Base-by-base conservation (phyloP, 2,329 filamentous ascomycete species). In the Albifimbria verrucaria region DNA sequence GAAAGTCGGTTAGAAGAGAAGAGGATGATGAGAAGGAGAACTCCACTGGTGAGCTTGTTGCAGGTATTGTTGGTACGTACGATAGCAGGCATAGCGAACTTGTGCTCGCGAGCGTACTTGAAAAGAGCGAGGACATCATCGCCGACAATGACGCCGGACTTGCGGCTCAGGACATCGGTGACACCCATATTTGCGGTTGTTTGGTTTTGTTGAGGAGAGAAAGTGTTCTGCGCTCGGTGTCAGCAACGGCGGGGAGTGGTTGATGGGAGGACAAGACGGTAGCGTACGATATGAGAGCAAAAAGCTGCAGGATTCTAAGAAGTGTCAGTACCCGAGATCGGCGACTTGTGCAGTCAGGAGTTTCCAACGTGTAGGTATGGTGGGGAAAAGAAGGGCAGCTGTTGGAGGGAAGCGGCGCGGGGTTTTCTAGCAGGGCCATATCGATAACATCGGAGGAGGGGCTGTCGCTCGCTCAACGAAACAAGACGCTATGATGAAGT, bases 31-130 rank as follows among this genome's bases (percentile, higher is more conserved):
- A n/a, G n/a, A n/a, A n/a, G n/a, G 2, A 21, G 17, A n/a, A 24
- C 42, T 20, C 28, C 9, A 18, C 7, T 21, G 21, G 28, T 11
- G 7, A 23, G 24, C 5, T n/a, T 41, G 21, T 43, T 49, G 15
- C 12, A 42, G 45, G 25, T 11, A 69, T 70, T 83, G 78, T 25
- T 4, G 2, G 18, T 4, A 66, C 71, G 49, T 66, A 73, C 71
- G 72, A 92, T 86, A 68, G 90, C 90, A 56, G 90, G 92, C 65
- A 97, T 91, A 66, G 92, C 92, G 69, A 92, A 96, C 60, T 88
- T 78, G 70, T 96, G 83, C 80, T 94, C 83, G 72, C 92, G 88
- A 63, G 90, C 90, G 75, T 97, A 90, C 76, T 92, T 83, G 80
- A 97, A 96, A 68, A 96, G 89, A 65, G 72, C 74, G 54, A 78